These are phyloP conservation scores for Ustilago lituana DNA, from an alignment of 1,284 basidiomycete species.

Conservation along the genomic window DNA sequence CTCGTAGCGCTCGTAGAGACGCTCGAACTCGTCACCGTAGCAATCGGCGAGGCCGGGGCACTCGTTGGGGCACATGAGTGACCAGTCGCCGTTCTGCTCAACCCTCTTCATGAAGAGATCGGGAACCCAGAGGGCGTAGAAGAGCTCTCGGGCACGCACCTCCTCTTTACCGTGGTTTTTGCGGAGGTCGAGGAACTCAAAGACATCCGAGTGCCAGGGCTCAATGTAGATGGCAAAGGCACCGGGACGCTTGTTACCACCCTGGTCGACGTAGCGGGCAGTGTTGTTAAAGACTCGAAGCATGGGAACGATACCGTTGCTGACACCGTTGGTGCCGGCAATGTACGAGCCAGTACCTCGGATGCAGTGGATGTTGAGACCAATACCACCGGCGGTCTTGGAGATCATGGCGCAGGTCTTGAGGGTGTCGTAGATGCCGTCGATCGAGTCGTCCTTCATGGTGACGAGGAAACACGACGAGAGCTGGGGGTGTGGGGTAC, in stretches of 20 bases:
- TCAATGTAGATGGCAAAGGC: conserved; percentile 98
- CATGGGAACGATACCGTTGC: conserved; percentile 99
- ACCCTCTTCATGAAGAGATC: conserved; percentile 79
- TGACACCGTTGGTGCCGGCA: conserved; percentile 95
- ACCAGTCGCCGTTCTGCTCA: conserved; percentile 82
- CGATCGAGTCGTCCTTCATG: conserved; percentile 99
- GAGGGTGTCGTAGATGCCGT: conserved; percentile 98
- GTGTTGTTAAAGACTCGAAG: conserved; percentile 98
- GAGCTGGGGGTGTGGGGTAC: conserved; percentile 92
- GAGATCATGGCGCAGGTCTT: conserved; percentile 99
- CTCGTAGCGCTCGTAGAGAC: conserved; percentile 89
- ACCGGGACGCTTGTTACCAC: conserved; percentile 98
- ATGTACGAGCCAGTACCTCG: conserved; percentile 90
- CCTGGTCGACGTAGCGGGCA: conserved; percentile 98
- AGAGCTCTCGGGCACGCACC: conserved; percentile 93
- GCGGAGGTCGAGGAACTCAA: conserved; percentile 95
- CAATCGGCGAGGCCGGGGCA: conserved; percentile 90
- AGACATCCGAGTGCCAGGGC: conserved; percentile 97
- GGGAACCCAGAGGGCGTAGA: conserved; percentile 98
- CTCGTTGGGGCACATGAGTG: conserved; percentile 97
- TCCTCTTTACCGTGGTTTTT: conserved; percentile 99
- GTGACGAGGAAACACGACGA: conserved; percentile 97
- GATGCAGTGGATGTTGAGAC: conserved; percentile 94
- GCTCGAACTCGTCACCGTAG: conserved; percentile 90
- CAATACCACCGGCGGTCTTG: conserved; percentile 98